Conservation (phyloP, 257 asterid genomes). For the Apocynum venetum region DNA sequence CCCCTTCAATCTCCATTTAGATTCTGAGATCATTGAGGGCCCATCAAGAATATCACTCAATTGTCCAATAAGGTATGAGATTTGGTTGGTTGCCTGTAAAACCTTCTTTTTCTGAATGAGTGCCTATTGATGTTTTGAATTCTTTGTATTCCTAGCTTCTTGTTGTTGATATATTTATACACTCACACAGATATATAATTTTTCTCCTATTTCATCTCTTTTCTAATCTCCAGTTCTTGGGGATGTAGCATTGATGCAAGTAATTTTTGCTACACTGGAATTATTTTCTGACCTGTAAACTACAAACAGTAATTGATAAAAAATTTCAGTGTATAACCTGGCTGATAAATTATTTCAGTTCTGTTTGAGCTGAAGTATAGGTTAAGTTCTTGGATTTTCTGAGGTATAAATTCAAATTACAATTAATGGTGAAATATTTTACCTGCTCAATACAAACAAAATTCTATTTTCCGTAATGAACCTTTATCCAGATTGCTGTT, state of each 20-base stretch:
- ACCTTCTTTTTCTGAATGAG: background rate
- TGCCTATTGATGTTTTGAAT: background rate
- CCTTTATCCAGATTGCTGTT: background rate
- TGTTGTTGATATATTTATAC: background rate
- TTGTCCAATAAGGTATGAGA: slow-evolving; percentile 86
- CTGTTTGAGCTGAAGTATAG: background rate
- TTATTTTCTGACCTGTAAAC: too few species aligned
- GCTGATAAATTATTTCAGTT: background rate
- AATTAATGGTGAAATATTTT: background rate
- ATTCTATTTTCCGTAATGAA: background rate
- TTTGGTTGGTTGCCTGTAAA: slow-evolving; percentile 14
- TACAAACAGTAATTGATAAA: background rate
- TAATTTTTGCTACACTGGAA: background rate
- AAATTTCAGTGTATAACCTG: background rate
- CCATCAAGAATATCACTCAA: slow-evolving; percentile 80
- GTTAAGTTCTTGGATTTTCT: background rate
- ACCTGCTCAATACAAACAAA: background rate
- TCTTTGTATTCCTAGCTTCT: background rate
- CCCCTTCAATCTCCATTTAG: slow-evolving; percentile 29
- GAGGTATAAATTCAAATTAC: background rate
- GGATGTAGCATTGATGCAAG: background rate
- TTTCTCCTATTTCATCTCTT: background rate
- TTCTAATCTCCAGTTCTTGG: background rate
- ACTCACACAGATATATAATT: too few species aligned
- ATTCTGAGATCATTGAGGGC: slow-evolving; percentile 85